Evolutionary conservation across 371 early-diverging fungal species (phyloP).

Genomic region (Massospora cicadina): DNA sequence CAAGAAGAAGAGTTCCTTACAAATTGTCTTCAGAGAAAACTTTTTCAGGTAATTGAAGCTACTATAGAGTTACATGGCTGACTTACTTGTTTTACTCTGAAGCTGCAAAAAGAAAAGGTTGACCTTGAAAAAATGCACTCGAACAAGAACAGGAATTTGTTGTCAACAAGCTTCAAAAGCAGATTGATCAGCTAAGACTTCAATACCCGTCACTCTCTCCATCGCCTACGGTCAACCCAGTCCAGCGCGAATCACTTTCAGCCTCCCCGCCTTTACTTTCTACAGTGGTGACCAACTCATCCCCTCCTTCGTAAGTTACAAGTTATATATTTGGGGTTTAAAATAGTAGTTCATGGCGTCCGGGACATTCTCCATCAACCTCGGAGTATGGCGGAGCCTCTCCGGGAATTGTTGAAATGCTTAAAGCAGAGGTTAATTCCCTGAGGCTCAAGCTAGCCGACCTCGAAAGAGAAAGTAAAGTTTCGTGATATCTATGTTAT

Average conservation of each 20-base stretch:
- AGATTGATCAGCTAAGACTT: constrained; percentile 29
- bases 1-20: constrained; percentile 59
- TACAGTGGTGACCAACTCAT: constrained; percentile 14
- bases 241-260: constrained; percentile 17
- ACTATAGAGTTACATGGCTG: background rate
- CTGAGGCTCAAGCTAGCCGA: constrained; percentile 38
- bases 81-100: background rate
- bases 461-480: constrained; percentile 53
- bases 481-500: background rate
- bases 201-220: constrained; percentile 19
- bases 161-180: constrained; percentile 49
- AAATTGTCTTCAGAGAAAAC: constrained; percentile 49
- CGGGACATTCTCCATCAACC: constrained; percentile 26
- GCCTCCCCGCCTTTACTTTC: constrained; percentile 20
- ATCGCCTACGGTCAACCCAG: constrained; percentile 15
- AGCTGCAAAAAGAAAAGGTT: constrained; percentile 61
- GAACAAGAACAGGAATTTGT: constrained; percentile 73
- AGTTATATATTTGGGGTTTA: constrained; percentile 9
- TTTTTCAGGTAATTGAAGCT: constrained; percentile 26
- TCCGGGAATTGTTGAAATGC: constrained; percentile 37
- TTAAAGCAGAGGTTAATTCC: constrained; percentile 42
- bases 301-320: constrained; percentile 19
- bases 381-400: constrained; percentile 22
- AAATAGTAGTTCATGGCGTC: constrained; percentile 31
- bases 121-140: constrained; percentile 58